These are phyloP conservation scores for Aspergillus japonicus DNA, from an alignment of 2,329 filamentous ascomycete genomes.

Conservation along the genomic window DNA sequence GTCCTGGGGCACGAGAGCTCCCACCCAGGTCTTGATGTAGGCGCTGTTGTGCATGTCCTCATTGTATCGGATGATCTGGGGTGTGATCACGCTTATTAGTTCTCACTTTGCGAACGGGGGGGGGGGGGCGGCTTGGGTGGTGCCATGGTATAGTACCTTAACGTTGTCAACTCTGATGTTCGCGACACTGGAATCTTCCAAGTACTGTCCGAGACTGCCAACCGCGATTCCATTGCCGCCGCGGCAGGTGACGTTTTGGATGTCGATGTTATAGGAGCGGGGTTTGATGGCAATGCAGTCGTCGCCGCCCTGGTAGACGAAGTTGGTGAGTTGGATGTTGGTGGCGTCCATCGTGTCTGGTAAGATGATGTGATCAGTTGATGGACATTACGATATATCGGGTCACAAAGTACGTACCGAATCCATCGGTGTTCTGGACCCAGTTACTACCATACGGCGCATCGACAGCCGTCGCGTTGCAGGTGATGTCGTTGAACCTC, in stretches of 20 bases:
- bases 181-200: constrained; percentile 53
- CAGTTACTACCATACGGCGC: constrained; percentile 55
- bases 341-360: constrained; percentile 54
- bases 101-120: not conserved
- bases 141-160: constrained; percentile 15
- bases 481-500: constrained; percentile 51
- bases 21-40: constrained; percentile 60
- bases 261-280: constrained; percentile 58
- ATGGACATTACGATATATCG: too few relatives aligned
- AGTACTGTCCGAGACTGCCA: constrained; percentile 56
- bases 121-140: not conserved
- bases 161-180: constrained; percentile 52
- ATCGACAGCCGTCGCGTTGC: constrained; percentile 52
- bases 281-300: constrained; percentile 63
- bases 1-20: constrained; percentile 46
- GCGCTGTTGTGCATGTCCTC: constrained; percentile 50
- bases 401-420: constrained; percentile 31
- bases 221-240: constrained; percentile 55
- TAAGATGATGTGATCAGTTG: not conserved
- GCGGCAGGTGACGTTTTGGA: constrained; percentile 55
- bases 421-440: constrained; percentile 60
- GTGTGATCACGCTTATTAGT: not conserved
- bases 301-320: constrained; percentile 58
- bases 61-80: constrained; percentile 45
- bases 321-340: constrained; percentile 52